Base-by-base conservation (phyloP, 257 asterid genomes). In the Capsicum rhomboideum region DNA sequence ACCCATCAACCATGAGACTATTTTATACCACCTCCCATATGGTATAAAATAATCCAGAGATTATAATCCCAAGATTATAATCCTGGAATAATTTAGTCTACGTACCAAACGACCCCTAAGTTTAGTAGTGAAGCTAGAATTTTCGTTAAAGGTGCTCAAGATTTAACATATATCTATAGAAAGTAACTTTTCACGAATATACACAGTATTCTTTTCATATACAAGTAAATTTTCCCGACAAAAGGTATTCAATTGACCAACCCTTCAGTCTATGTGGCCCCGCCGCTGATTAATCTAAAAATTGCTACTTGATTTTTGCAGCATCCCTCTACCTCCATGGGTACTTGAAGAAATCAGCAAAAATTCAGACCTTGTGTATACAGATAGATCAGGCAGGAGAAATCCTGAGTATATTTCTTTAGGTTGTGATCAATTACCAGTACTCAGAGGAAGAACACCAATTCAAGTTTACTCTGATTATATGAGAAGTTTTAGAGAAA, bases 251-350 rank as follows among this genome's bases (percentile, higher is more conserved):
- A 63, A 26, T 37, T 61, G 10, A 61, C 4, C 69, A n/a, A 61
- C 40, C 10, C 18, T 63, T 26, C 10, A 1, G 1, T 1, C 4
- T 63, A 4, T 26, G 40, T 26, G 14, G 20, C 40, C 23, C 37
- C 37, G 20, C 40, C 10, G 23, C 20, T 61, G 9, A 63, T 63
- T 63, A 26, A 8, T 46, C 26, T 49, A 46, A 46, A 44, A 74
- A 44, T 46, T n/a, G 12, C 34, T 17, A 74, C 46, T 74, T 20
- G 66, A 23, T 83, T 85, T 63, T 85, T 89, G 87, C 91, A 96
- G 99, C 85, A 92, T 96, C 86, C 95, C 99, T 74, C 88, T 94
- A 81, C 99, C 99, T n/a, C 94, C 98, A 77, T 96, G 98, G 98
- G 99, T 93, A 63, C 95, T 96, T 61, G 99, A 96, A 90, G 99